These are phyloP conservation scores for Aureobasidium lini DNA, from an alignment of 2,329 filamentous ascomycete genomes.

Conservation along the genomic window DNA sequence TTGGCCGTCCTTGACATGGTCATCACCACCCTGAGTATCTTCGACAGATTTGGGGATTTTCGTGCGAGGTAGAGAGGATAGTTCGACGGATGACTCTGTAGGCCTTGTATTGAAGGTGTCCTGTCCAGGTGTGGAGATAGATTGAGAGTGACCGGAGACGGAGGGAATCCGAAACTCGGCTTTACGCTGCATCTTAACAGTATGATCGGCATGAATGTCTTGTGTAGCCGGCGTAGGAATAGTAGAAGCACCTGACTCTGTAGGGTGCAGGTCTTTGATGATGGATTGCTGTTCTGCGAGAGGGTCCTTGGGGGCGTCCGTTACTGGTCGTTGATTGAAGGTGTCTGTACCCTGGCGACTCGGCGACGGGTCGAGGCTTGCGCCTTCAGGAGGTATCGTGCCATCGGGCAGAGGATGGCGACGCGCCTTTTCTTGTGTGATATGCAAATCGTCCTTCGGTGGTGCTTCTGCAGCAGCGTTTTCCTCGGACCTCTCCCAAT, in stretches of 20 bases:
- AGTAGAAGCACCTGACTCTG: constrained; percentile 33
- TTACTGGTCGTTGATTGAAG: constrained; percentile 24
- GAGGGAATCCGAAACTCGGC: constrained; percentile 45
- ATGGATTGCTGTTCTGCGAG: constrained; percentile 23
- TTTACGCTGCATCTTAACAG: constrained; percentile 40
- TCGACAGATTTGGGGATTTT: constrained; percentile 49
- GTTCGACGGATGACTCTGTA: constrained; percentile 36
- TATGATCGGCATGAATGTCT: constrained; percentile 29
- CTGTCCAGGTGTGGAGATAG: constrained; percentile 31
- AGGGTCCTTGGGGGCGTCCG: constrained; percentile 31
- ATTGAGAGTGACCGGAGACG: constrained; percentile 38
- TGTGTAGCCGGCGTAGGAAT: constrained; percentile 29
- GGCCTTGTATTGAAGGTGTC: constrained; percentile 52
- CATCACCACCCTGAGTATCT: constrained; percentile 37
- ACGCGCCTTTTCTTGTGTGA: constrained; percentile 41
- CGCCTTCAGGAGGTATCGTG: constrained; percentile 38
- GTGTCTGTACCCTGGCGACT: constrained; percentile 27
- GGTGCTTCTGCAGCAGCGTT: constrained; percentile 34
- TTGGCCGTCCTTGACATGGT: constrained; percentile 33
- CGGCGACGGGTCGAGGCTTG: constrained; percentile 21
- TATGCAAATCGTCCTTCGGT: constrained; percentile 31
- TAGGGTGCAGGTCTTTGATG: constrained; percentile 28
- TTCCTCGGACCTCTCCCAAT: constrained; percentile 38
- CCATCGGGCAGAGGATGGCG: constrained; percentile 43
- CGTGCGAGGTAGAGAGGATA: constrained; percentile 47